Conservation (phyloP, 148 eudicot genomes). For the Linanthus parryae region DNA sequence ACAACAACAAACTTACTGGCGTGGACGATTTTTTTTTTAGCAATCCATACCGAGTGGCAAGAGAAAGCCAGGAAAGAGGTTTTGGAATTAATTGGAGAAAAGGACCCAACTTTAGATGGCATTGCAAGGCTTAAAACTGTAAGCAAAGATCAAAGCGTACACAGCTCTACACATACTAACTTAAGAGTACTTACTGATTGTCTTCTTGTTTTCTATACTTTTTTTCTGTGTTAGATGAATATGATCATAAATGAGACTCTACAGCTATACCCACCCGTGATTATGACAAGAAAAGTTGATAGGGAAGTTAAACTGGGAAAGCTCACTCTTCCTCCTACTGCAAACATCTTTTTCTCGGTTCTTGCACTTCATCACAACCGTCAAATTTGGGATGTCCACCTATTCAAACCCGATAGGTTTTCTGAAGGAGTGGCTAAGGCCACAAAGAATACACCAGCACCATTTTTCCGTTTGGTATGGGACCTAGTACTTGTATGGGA, state of each 20-base stretch:
- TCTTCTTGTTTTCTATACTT: neutral
- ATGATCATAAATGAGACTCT: constrained; percentile 37
- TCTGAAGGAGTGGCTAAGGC: constrained; percentile 28
- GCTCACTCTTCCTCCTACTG: constrained; percentile 21
- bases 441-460: constrained; percentile 23
- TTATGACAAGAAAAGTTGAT: constrained; percentile 18
- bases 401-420: constrained; percentile 36
- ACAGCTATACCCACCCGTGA: constrained; percentile 29
- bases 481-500: constrained; percentile 32
- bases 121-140: constrained; percentile 16
- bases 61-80: constrained; percentile 19
- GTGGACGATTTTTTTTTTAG: constrained; percentile 13
- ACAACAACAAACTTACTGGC: constrained; percentile 32
- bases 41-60: constrained; percentile 14
- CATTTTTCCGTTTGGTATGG: constrained; percentile 34
- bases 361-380: constrained; percentile 26
- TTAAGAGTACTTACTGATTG: neutral
- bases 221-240: constrained; percentile 21
- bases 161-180: neutral
- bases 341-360: constrained; percentile 15
- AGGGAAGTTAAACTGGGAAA: constrained; percentile 23
- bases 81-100: constrained; percentile 8
- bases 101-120: constrained; percentile 15
- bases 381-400: constrained; percentile 25
- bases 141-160: neutral